Conservation (phyloP, 441 rosid species). For the Jatropha multifida region DNA sequence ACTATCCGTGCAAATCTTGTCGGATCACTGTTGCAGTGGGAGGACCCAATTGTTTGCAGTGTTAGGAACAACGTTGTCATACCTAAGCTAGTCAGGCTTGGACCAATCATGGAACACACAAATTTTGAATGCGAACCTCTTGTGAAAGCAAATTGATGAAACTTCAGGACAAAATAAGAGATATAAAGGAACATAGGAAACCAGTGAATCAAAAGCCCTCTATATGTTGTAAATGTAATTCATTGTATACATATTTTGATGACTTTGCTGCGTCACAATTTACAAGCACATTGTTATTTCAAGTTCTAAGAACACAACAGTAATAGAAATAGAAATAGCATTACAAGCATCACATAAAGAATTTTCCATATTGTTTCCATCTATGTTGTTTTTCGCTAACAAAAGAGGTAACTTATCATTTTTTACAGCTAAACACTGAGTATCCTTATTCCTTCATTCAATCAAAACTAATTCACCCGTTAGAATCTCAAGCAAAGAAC, state of each 20-base stretch:
- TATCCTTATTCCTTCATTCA: background rate
- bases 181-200: conserved; percentile 6
- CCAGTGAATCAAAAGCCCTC: background rate
- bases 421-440: background rate
- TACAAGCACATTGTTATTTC: background rate
- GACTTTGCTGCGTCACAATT: background rate
- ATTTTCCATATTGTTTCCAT: no score
- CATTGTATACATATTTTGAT: background rate
- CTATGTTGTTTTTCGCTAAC: background rate
- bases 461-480: background rate
- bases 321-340: background rate
- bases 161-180: background rate
- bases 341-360: background rate
- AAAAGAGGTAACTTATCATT: background rate
- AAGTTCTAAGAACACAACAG: background rate
- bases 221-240: background rate
- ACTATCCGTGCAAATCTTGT: conserved; percentile 65
- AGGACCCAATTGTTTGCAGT: conserved; percentile 56
- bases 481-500: background rate
- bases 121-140: conserved; percentile 77
- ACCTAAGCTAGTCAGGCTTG: conserved; percentile 68
- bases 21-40: conserved; percentile 75
- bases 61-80: conserved; percentile 56
- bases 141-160: conserved; percentile 22
- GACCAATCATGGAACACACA: conserved; percentile 83